phyloP scores from a whole-genome alignment of 306 rosid genomes.

The Trifolium fragiferum region DNA sequence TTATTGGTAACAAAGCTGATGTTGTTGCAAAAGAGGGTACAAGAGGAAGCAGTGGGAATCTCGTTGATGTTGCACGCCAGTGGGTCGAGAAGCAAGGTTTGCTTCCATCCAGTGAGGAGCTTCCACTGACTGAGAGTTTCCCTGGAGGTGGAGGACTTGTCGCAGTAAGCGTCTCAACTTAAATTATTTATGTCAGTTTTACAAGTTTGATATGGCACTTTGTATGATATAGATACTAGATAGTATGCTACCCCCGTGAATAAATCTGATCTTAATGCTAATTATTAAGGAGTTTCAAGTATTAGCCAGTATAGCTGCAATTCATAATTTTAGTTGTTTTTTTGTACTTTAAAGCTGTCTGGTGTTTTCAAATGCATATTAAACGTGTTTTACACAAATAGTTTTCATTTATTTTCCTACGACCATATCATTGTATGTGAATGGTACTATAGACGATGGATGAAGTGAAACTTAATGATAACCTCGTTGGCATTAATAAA shows the following conservation, averaged over 20 bases:
- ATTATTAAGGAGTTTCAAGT: constrained; percentile 18
- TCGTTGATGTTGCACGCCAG: constrained; percentile 96
- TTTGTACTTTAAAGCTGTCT: constrained; percentile 20
- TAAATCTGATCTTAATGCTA: constrained; percentile 29
- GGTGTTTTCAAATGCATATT: constrained; percentile 7
- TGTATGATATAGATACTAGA: constrained; percentile 29
- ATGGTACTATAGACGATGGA: constrained; percentile 9
- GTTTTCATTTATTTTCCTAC: constrained; percentile 2
- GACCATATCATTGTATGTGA: constrained; percentile 19
- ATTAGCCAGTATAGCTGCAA: not conserved
- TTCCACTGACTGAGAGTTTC: constrained; percentile 93
- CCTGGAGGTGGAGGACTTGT: constrained; percentile 82
- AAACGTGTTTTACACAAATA: not conserved
- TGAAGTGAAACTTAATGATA: not conserved
- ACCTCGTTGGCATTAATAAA: not conserved
- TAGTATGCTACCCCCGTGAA: constrained; percentile 1
- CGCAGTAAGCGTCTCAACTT: constrained; percentile 64
- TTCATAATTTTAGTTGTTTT: constrained; percentile 18
- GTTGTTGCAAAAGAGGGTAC: constrained; percentile 92
- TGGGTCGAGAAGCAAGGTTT: constrained; percentile 99
- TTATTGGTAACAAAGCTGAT: constrained; percentile 95
- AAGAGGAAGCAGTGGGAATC: constrained; percentile 94
- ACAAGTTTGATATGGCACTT: constrained; percentile 21
- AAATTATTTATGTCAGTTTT: not conserved
- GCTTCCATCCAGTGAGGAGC: constrained; percentile 95